Evolutionary conservation across 495 filamentous ascomycete genomes (phyloP).

Genomic region (Bacidia gigantensis): DNA sequence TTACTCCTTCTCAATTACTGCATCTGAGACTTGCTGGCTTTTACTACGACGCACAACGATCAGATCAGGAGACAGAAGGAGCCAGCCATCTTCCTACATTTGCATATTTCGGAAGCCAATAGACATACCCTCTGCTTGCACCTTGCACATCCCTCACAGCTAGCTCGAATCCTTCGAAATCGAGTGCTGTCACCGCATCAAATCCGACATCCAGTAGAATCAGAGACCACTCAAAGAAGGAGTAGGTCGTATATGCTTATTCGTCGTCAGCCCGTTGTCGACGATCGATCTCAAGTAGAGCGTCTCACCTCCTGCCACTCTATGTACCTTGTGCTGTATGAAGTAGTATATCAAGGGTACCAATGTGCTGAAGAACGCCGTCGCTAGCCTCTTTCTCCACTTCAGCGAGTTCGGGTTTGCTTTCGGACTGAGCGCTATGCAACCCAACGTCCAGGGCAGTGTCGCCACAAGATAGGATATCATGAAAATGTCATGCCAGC

Average conservation of each 20-base stretch:
- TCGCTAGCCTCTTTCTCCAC: constrained; percentile 75
- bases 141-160: constrained; percentile 82
- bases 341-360: constrained; percentile 92
- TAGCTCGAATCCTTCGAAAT: constrained; percentile 84
- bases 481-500: constrained; percentile 99
- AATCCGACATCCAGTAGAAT: constrained; percentile 93
- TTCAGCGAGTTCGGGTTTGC: constrained; percentile 65
- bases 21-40: constrained; percentile 50
- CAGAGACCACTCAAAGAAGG: constrained; percentile 95
- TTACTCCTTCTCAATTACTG: constrained; percentile 81
- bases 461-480: constrained; percentile 93
- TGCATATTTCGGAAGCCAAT: constrained; percentile 84
- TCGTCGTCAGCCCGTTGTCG: not conserved
- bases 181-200: constrained; percentile 89
- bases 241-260: constrained; percentile 92
- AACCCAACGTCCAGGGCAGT: constrained; percentile 89
- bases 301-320: constrained; percentile 74
- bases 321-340: constrained; percentile 97
- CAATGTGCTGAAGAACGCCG: constrained; percentile 78
- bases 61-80: constrained; percentile 18
- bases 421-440: constrained; percentile 74
- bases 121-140: constrained; percentile 96
- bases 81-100: constrained; percentile 34
- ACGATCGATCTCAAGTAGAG: not conserved
- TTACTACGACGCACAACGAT: constrained; percentile 28